Base-by-base conservation (phyloP, 176 grass and related monocot genomes). In the Oryza coarctata region DNA sequence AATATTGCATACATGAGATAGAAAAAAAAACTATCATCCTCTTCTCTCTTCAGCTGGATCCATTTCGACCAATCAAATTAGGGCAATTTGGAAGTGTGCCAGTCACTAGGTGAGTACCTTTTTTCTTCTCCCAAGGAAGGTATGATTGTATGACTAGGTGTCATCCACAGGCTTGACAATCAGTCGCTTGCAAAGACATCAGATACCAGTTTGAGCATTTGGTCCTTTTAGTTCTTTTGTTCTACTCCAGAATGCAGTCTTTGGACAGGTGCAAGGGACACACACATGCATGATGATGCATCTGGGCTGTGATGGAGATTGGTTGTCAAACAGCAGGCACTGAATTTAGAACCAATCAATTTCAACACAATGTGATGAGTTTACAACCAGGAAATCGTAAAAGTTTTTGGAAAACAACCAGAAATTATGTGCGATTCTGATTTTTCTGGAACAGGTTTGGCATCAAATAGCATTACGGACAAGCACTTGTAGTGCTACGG, bases 61-160 rank as follows among this genome's bases (percentile, higher is more conserved):
- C 10, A 63, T 65, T 73, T 79, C 39, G 58, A 65, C 68, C 58
- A 66, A 69, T 41, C 39, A 52, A 77, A 41, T 58, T 68, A 31
- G 41, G 29, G 11, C 7, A 4, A 6, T 34, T 45, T 70, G 49
- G n/a, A 17, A 15, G 29, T 28, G 1, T 8, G 22, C 7, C 52
- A 14, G 8, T n/a, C 14, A 12, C 10, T 75, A 57, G 10, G 20
- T 32, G 22, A 14, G 20, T 32, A 28, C n/a, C 49, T 40, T 50
- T 73, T 52, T n/a, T 13, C 55, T 76, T 29, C 34, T 38, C 2
- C 34, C 15, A 5, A 23, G 38, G 75, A 62, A 62, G 41, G 45
- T 65, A 68, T 52, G 33, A 34, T 62, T 45, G 12, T 26, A 43
- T 55, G 33, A 29, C 61, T 27, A 61, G 7, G 45, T 47, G 78